These are phyloP conservation scores for Lepidium aucheri DNA, from an alignment of 345 rosid genomes.

Conservation along the genomic window DNA sequence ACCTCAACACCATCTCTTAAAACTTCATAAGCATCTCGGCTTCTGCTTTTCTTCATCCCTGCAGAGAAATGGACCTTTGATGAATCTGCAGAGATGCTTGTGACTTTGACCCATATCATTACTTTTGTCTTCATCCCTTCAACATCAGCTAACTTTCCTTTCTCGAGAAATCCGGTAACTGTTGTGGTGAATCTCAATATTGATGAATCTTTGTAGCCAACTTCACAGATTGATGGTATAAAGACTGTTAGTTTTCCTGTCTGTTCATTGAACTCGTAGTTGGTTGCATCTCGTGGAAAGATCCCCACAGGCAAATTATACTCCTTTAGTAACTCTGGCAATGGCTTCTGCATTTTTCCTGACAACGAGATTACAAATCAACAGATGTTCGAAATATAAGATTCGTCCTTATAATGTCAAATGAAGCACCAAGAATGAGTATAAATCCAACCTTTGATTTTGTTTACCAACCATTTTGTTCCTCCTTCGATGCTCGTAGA, in stretches of 20 bases:
- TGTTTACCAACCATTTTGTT: constrained; percentile 89
- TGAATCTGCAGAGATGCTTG: constrained; percentile 62
- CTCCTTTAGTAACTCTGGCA: constrained; percentile 81
- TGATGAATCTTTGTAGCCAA: constrained; percentile 83
- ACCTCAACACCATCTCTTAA: constrained; percentile 55
- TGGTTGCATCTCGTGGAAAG: constrained; percentile 76
- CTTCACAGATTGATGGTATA: constrained; percentile 71
- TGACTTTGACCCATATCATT: constrained; percentile 88
- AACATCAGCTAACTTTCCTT: constrained; percentile 65
- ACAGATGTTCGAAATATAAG: neutral
- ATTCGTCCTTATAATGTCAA: neutral
- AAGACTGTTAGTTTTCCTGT: constrained; percentile 71
- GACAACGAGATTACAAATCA: neutral
- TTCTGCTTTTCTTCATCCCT: constrained; percentile 82
- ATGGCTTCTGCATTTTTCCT: constrained; percentile 73
- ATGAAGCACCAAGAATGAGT: neutral
- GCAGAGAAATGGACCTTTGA: constrained; percentile 91
- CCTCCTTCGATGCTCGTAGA: constrained; percentile 82
- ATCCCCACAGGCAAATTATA: constrained; percentile 78
- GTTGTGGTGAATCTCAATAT: constrained; percentile 70
- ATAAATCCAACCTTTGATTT: constrained; percentile 61
- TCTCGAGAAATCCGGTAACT: constrained; percentile 56
- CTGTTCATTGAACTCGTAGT: constrained; percentile 81
- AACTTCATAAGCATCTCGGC: constrained; percentile 56
- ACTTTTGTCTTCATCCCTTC: constrained; percentile 98